Conservation (phyloP, 1,284 basidiomycete species). For the Trichosporon inkin region DNA sequence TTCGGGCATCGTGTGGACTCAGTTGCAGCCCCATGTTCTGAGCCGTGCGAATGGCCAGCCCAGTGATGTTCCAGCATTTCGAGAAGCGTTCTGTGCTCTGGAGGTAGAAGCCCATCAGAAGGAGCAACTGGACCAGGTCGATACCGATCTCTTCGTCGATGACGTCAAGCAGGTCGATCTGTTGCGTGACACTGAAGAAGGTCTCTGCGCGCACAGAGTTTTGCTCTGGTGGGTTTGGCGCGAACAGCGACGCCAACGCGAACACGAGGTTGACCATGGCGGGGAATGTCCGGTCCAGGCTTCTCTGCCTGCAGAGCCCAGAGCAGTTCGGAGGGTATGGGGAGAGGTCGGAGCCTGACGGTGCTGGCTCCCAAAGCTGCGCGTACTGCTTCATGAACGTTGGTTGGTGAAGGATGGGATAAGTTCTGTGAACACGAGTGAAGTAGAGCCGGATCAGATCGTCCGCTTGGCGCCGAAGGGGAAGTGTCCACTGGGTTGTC, state of each 20-base stretch:
- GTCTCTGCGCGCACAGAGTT: background rate
- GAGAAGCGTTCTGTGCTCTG: conserved; percentile 1
- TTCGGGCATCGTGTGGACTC: background rate
- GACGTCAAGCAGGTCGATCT: background rate
- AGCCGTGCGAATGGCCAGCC: background rate
- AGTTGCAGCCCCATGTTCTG: conserved; percentile 3
- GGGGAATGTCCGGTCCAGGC: background rate
- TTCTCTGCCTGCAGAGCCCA: background rate
- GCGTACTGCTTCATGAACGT: conserved; percentile 2
- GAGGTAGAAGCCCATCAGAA: conserved; percentile 1
- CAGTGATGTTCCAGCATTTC: conserved; percentile 5
- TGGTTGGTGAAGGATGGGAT: background rate
- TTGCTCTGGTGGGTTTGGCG: background rate
- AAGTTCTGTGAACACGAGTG: conserved; percentile 1
- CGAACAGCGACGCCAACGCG: background rate
- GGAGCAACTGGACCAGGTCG: background rate
- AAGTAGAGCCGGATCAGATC: conserved; percentile 22
- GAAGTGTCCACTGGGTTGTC: too few relatives aligned
- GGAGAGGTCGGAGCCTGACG: background rate
- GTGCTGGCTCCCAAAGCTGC: background rate
- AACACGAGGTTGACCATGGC: background rate
- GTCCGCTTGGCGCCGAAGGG: conserved; percentile 20
- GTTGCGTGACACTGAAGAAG: background rate
- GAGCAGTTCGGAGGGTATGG: background rate
- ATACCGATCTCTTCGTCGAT: background rate